phyloP scores from a whole-genome alignment of 257 asterid genomes.

The Nicotiana tomentosiformis region DNA sequence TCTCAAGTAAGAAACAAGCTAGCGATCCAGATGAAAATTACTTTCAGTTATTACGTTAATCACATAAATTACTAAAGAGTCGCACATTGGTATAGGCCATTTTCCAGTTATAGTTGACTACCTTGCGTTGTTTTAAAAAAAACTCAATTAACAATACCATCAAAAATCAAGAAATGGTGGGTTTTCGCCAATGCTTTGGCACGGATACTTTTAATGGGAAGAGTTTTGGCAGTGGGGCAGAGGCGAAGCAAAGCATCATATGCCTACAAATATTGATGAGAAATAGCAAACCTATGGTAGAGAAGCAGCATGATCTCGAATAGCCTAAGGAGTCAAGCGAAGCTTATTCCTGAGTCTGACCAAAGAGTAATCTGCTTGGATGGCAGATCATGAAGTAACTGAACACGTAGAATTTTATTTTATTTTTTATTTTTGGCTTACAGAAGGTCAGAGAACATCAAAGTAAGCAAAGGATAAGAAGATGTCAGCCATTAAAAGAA shows the following conservation, averaged over 20 bases:
- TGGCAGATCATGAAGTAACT: neutral
- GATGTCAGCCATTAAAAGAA: neutral
- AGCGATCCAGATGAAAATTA: neutral
- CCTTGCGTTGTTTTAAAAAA: neutral
- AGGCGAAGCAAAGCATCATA: neutral
- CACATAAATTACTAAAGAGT: neutral
- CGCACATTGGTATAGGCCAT: neutral
- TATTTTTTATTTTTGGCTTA: neutral
- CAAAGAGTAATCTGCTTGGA: neutral
- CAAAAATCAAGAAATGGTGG: neutral
- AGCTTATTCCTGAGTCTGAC: neutral
- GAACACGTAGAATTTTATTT: neutral
- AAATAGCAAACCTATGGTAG: neutral
- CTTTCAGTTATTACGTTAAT: neutral
- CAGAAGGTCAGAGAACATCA: neutral
- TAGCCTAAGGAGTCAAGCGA: neutral
- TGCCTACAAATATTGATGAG: neutral
- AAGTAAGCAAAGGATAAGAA: neutral
- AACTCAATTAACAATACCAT: neutral
- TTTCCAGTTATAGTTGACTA: neutral
- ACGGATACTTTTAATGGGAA: neutral
- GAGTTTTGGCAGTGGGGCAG: neutral
- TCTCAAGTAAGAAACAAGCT: neutral
- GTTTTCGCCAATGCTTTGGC: neutral
- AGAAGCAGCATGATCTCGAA: neutral